phyloP scores from a whole-genome alignment of 2,329 filamentous ascomycete genomes.

The Clonostachys rosea region DNA sequence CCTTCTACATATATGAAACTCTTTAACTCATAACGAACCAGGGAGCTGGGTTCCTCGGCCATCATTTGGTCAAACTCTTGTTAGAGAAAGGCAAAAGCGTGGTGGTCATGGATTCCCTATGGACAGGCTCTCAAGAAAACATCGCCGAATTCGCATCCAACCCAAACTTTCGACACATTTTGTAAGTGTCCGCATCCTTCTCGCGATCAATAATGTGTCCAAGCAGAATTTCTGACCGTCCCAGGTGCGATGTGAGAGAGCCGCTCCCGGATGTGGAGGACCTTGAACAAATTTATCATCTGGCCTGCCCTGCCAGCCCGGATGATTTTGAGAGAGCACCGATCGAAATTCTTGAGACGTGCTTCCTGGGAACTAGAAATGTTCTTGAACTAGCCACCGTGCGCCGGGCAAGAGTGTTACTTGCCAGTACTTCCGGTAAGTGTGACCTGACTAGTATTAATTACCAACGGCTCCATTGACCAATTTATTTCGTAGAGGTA shows the following conservation, averaged over 20 bases:
- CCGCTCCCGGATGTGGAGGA: conserved; percentile 2
- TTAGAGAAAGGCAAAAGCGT: conserved; percentile 3
- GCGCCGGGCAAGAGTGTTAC: conserved; percentile 2
- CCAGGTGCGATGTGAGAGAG: conserved; percentile 4
- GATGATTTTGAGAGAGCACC: conserved; percentile 5
- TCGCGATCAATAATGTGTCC: neutral
- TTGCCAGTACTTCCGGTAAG: conserved; percentile 8
- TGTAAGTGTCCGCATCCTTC: neutral
- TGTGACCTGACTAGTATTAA: neutral
- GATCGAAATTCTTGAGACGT: conserved; percentile 7
- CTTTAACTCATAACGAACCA: neutral
- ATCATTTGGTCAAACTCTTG: conserved; percentile 4
- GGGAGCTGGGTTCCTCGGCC: conserved; percentile 8
- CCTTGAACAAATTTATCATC: conserved; percentile 6
- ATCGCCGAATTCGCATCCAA: neutral
- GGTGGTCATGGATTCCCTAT: conserved; percentile 5
- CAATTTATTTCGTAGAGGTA: neutral
- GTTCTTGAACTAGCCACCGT: conserved; percentile 4
- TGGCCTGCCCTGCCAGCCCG: conserved; percentile 7
- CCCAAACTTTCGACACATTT: conserved; percentile 1
- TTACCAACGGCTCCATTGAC: neutral
- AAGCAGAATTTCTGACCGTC: neutral
- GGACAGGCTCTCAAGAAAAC: conserved; percentile 6
- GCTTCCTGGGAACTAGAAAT: conserved; percentile 6
- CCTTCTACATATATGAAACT: neutral